A percentile compares a stretch with the other conserved stretches of the same genome.
Evolutionary conservation across 306 rosid species (phyloP).

Genomic region (Dalbergia cochinchinensis): DNA sequence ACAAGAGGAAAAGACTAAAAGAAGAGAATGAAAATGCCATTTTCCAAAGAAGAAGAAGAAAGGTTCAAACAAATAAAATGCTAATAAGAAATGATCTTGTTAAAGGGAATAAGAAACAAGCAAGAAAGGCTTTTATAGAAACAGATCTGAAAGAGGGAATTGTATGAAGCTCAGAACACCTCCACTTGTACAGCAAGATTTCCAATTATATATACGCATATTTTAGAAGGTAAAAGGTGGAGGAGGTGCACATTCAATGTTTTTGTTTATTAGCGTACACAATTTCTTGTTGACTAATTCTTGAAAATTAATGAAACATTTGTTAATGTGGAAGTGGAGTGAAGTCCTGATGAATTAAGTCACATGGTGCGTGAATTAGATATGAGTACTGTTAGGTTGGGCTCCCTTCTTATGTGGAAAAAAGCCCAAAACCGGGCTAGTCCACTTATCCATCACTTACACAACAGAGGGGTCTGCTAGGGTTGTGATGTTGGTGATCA

Average conservation of each 20-base stretch:
- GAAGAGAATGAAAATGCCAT: conserved; percentile 44
- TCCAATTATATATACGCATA: too few relatives aligned
- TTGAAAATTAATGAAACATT: not conserved
- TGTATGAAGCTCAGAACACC: not conserved
- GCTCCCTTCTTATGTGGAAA: too few relatives aligned
- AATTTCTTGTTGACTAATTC: not conserved
- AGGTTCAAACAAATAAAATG: not conserved
- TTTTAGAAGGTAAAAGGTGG: not conserved
- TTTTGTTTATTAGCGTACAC: conserved; percentile 1
- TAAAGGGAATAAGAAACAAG: conserved; percentile 4
- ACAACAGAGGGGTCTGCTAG: too few relatives aligned
- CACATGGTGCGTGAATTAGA: not conserved
- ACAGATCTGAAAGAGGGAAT: conserved; percentile 20
- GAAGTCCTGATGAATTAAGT: conserved; percentile 17
- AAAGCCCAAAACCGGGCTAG: too few relatives aligned
- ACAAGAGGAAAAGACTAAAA: not conserved
- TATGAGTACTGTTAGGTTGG: too few relatives aligned
- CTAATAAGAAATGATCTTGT: not conserved
- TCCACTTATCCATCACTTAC: too few relatives aligned
- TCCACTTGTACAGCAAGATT: not conserved
- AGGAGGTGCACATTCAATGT: not conserved
- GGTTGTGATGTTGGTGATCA: too few relatives aligned
- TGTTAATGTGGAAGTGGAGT: conserved; percentile 6
- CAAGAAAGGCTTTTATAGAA: conserved; percentile 38
- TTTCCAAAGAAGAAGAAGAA: not conserved